Percentiles rank a stretch among this genome's conserved stretches.
Conservation (phyloP, 2,329 filamentous ascomycete species). For the Aspergillus aculeatus region DNA sequence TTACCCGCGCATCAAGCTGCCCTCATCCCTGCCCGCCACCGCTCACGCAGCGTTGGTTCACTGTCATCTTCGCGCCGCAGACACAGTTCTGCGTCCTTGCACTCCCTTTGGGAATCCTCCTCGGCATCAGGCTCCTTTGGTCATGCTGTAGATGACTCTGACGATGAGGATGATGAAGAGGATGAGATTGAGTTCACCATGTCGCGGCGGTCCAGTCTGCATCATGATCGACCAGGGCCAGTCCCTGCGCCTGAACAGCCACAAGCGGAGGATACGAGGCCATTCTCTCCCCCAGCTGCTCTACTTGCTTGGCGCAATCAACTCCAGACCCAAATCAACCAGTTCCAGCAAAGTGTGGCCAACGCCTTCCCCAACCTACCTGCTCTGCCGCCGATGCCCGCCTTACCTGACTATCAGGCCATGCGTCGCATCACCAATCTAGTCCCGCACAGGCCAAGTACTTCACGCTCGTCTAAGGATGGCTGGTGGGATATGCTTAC, state of each 20-base stretch:
- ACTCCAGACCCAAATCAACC: constrained; percentile 69
- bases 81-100: constrained; percentile 62
- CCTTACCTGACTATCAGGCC: constrained; percentile 70
- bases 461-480: constrained; percentile 42
- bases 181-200: constrained; percentile 27
- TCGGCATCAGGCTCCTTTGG: constrained; percentile 47
- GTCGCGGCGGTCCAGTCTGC: constrained; percentile 39
- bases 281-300: constrained; percentile 57
- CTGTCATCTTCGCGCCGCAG: constrained; percentile 56
- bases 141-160: constrained; percentile 43
- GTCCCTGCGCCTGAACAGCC: constrained; percentile 26
- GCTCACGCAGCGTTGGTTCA: constrained; percentile 64
- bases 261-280: constrained; percentile 28
- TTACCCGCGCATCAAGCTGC: constrained; percentile 64
- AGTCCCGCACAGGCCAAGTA: constrained; percentile 64
- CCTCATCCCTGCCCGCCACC: constrained; percentile 60
- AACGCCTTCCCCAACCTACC: constrained; percentile 64
- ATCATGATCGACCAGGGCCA: constrained; percentile 31
- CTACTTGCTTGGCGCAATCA: constrained; percentile 73
- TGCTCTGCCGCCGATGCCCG: constrained; percentile 60
- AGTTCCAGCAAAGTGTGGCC: constrained; percentile 70
- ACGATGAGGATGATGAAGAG: constrained; percentile 30
- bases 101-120: constrained; percentile 64
- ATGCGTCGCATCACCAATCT: constrained; percentile 71
- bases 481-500: constrained; percentile 69